Base-by-base conservation (phyloP, 1,284 basidiomycete genomes). In the Ustanciosporium gigantosporum region DNA sequence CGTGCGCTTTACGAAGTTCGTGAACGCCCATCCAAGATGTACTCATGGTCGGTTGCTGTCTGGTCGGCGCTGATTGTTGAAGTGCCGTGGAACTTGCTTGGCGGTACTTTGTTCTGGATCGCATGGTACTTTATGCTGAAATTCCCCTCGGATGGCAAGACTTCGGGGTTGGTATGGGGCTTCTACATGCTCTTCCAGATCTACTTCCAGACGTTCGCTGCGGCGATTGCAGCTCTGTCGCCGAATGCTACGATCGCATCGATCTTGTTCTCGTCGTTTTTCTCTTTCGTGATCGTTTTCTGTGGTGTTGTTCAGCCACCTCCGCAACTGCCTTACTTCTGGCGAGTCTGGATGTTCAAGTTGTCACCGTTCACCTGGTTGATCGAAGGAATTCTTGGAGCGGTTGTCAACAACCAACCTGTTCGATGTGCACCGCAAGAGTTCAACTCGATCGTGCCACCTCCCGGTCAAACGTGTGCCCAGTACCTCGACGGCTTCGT, bases 11-110 rank as follows among this genome's bases (percentile, higher is more conserved):
- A 87, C 75, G 87, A 89, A 72, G 84, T 85, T 13, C 83, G 88
- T 25, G 88, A 90, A 76, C 83, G 85, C 1, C 82, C 87, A 0
- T 87, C 86, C 61, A 84, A 87, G 70, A 88, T 89, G 73, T 93
- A 91, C 80, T 85, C 84, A 40, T 93, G 91, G 91, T 82, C 85
- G 6, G 85, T 88, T 1, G 83, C 91, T 36, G 68, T 80, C 35
- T 46, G 74, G 41, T 42, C 71, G 17, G 79, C 79, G 60, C 76
- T 82, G 32, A 35, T 82, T 14, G 80, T 74, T 44, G 79, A 79
- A 61, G 41, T 78, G 4, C 68, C 71, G 3, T 78, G 70, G 68
- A 70, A 72, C 55, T 14, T 70, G 4, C 23, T 75, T 5, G 60
- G 64, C 19, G 76, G 62, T 5, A 74, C 72, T 4, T 40, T 70